phyloP scores from a whole-genome alignment of 352 stramenopile species.

The Globisporangium canariense region DNA sequence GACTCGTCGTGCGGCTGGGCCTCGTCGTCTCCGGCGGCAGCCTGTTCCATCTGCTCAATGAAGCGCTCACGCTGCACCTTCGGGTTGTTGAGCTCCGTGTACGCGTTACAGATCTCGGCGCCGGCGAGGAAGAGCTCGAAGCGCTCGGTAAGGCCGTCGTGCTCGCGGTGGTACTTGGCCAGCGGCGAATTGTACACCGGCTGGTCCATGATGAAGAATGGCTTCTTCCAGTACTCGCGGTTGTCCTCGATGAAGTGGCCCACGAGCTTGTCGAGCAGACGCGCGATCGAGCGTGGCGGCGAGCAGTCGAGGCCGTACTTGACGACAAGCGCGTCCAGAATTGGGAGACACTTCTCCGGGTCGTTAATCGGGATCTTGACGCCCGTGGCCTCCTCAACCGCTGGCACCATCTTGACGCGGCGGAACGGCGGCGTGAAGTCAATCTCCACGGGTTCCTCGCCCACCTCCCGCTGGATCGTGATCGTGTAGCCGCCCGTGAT shows the following conservation, averaged over 20 bases:
- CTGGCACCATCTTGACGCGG: constrained; percentile 91
- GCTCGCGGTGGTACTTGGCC: constrained; percentile 95
- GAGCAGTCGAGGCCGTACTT: constrained; percentile 76
- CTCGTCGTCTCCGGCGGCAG: constrained; percentile 77
- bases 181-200: constrained; percentile 97
- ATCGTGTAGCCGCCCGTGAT: constrained; percentile 88
- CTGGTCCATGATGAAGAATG: constrained; percentile 99
- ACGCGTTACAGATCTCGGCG: constrained; percentile 98
- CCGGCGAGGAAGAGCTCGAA: constrained; percentile 99
- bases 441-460: constrained; percentile 80
- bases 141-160: constrained; percentile 93
- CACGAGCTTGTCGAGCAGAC: constrained; percentile 87
- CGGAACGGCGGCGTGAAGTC: constrained; percentile 94
- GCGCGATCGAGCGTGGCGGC: constrained; percentile 64
- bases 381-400: constrained; percentile 68
- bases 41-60: constrained; percentile 78
- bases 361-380: constrained; percentile 72
- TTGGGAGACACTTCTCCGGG: constrained; percentile 45
- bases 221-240: constrained; percentile 89
- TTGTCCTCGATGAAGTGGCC: constrained; percentile 88
- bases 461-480: constrained; percentile 86
- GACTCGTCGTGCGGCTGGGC: constrained; percentile 94
- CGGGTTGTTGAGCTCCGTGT: constrained; percentile 98
- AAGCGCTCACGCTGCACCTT: constrained; percentile 85
- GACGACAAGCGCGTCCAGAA: constrained; percentile 65